Percentiles rank a stretch among this genome's conserved stretches.
phyloP scores from a whole-genome alignment of 345 rosid species.

The Syzygium aromaticum region DNA sequence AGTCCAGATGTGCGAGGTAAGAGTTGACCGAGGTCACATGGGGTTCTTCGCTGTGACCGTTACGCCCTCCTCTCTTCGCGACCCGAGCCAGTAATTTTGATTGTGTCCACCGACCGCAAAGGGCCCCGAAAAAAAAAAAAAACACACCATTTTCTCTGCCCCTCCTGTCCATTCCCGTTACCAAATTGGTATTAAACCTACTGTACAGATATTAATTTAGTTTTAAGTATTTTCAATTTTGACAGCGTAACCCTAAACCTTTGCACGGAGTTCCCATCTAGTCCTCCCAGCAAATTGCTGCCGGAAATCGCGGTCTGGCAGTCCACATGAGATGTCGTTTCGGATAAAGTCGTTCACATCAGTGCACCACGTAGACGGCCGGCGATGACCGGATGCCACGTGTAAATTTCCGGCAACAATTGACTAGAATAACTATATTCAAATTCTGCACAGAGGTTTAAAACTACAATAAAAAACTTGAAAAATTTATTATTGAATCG shows the following conservation, averaged over 20 bases:
- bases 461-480: neutral
- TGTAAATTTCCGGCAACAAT: neutral
- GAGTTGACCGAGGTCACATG: neutral
- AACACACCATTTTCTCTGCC: neutral
- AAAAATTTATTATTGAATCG: neutral
- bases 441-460: neutral
- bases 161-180: neutral
- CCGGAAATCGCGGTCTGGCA: fast-evolving
- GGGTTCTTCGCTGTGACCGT: neutral
- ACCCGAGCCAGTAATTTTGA: neutral
- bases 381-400: fast-evolving
- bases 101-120: neutral
- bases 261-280: neutral
- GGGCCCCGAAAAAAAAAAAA: no score
- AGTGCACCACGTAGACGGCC: fast-evolving
- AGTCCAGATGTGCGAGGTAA: neutral
- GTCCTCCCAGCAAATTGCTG: neutral
- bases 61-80: neutral
- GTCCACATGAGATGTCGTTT: neutral
- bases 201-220: no score
- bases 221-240: neutral
- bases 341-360: neutral
- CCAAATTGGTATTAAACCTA: no score
- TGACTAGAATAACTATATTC: neutral
- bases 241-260: neutral